Base-by-base conservation (phyloP, 192 early-diverging fungal genomes). In the Lobosporangium transversale region DNA sequence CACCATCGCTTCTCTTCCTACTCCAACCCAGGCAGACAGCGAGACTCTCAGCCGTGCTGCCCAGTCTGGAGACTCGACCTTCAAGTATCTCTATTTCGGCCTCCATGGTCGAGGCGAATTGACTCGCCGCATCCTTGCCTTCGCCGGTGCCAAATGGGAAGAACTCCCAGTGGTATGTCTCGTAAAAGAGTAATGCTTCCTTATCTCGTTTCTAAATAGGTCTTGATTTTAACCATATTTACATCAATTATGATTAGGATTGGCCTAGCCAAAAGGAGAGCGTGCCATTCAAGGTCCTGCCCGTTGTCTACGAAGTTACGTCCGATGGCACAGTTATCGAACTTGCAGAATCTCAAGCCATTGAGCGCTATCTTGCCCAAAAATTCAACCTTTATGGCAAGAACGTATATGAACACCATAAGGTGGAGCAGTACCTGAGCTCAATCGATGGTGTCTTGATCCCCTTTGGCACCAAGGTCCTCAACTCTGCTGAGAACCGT, bases 261-360 rank as follows among this genome's bases (percentile, higher is more conserved):
- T 88, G 86, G 86, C 58, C 80, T 1, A 53, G 37, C 17, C 81
- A 81, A 30, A 84, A 85, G 69, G n/a, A 45, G 1, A 50, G 73
- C 6, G 78, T 74, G 17, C 87, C 83, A 3, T 66, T 81, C 37
- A 71, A 84, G n/a, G 64, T 71, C 63, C 54, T 88, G 1, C 87
- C 87, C 10, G 85, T 85, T 14, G 69, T 88, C 8, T 66, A 80
- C 14, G 85, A 86, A 55, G 74, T 54, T 18, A 50, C 53, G 20
- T 18, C 56, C 31, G 51, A 70, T 9, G 66, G 79, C 35, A 63
- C 59, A 12, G 54, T 73, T 43, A 80, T 83, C 58, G 63, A 78
- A 18, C 55, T 79, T 9, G 40, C 76, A 2, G 76, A 79, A 40
- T 32, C 76, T 23, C 57, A 62, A 27, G 69, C 76, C 18, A 79